Conservation (phyloP, 257 asterid species). For the Scutellaria baicalensis region DNA sequence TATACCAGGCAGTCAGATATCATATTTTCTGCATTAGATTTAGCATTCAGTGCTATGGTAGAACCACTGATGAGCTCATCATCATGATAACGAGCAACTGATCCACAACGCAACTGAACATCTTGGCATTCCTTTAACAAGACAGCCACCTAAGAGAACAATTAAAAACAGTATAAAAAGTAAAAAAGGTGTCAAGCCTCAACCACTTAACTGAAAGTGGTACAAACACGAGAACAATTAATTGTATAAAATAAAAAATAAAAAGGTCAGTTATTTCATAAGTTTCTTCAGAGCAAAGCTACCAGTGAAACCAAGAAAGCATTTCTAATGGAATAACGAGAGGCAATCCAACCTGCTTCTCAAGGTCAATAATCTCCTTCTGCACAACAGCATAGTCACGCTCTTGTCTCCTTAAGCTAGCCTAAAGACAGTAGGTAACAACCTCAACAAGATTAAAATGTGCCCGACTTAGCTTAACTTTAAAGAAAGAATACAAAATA, state of each 20-base stretch:
- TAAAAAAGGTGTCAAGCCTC: neutral
- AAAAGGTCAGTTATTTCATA: neutral
- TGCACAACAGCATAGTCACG: slow-evolving; percentile 68
- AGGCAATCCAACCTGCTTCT: slow-evolving; percentile 56
- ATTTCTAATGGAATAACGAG: neutral
- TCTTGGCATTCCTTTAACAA: slow-evolving; percentile 91
- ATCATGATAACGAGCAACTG: slow-evolving; percentile 26
- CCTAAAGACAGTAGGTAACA: slow-evolving; percentile 35
- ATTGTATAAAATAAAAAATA: neutral
- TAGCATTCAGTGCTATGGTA: slow-evolving; percentile 19
- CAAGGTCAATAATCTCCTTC: slow-evolving; percentile 71
- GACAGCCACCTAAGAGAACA: slow-evolving; percentile 54
- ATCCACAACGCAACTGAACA: slow-evolving; percentile 90
- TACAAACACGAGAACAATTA: neutral
- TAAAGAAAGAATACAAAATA: slow-evolving; percentile 3
- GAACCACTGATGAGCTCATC: slow-evolving; percentile 25
- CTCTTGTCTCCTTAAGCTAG: slow-evolving; percentile 67
- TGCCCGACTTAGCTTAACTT: neutral
- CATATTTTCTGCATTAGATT: slow-evolving; percentile 30
- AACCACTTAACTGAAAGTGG: neutral
- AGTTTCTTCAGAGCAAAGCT: neutral
- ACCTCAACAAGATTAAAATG: neutral
- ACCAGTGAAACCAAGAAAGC: neutral
- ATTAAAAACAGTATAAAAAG: neutral
- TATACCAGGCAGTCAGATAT: slow-evolving; percentile 54